phyloP scores from a whole-genome alignment of 2,329 filamentous ascomycete genomes.

The Penicillium crustosum region DNA sequence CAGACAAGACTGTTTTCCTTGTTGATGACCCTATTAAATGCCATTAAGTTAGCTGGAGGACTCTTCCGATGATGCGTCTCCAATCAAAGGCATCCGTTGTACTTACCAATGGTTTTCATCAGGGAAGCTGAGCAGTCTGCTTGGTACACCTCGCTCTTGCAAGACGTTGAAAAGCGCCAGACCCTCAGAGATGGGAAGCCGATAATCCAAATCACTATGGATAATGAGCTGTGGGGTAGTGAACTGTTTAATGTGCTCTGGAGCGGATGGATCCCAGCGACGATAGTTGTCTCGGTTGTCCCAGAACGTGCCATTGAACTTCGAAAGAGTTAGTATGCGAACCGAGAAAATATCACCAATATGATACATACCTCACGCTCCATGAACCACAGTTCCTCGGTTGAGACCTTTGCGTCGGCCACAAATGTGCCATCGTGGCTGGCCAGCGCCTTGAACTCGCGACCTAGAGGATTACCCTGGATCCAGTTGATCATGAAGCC shows the following conservation, averaged over 20 bases:
- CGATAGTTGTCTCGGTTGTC: conserved; percentile 61
- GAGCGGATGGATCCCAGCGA: conserved; percentile 64
- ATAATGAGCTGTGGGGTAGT: conserved; percentile 79
- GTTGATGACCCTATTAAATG: conserved; percentile 66
- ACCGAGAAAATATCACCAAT: not conserved
- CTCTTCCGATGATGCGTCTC: not conserved
- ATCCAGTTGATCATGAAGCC: conserved; percentile 71
- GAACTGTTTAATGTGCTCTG: conserved; percentile 65
- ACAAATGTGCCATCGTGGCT: conserved; percentile 86
- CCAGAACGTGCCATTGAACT: conserved; percentile 53
- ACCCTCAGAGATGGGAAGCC: conserved; percentile 78
- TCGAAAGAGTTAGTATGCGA: not conserved
- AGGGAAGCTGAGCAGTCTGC: conserved; percentile 74
- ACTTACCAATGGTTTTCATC: conserved; percentile 64
- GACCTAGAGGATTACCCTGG: conserved; percentile 78
- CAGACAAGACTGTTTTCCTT: conserved; percentile 86
- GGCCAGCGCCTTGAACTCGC: conserved; percentile 83
- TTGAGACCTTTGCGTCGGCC: conserved; percentile 50
- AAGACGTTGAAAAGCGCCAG: conserved; percentile 78
- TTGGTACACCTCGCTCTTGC: conserved; percentile 70
- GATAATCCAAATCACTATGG: conserved; percentile 82
- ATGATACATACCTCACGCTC: conserved; percentile 43
- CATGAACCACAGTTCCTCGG: conserved; percentile 55
- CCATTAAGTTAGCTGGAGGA: not conserved
- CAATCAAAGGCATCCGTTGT: not conserved